Evolutionary conservation across 768 basidiomycete species (phyloP).

Genomic region (Asterophora lycoperdoides): DNA sequence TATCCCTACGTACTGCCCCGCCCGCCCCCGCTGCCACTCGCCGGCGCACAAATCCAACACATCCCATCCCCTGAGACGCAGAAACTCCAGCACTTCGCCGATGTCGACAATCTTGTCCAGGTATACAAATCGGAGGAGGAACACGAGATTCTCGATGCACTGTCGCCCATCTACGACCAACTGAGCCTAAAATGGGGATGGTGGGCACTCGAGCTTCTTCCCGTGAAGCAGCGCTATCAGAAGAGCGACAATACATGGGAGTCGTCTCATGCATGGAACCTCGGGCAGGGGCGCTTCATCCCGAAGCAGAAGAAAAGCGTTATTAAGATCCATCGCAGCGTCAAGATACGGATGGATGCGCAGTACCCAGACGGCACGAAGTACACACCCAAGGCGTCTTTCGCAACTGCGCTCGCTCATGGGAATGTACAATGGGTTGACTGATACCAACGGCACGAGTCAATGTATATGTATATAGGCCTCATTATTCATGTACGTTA

Average conservation of each 20-base stretch:
- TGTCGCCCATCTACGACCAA: constrained; percentile 58
- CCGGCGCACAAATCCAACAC: constrained; percentile 16
- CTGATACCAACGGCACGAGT: no score
- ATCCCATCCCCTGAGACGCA: constrained; percentile 13
- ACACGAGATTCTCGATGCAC: constrained; percentile 58
- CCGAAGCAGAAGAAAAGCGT: constrained; percentile 34
- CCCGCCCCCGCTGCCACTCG: constrained; percentile 24
- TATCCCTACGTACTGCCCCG: constrained; percentile 30
- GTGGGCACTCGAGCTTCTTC: constrained; percentile 68
- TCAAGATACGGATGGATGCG: constrained; percentile 52
- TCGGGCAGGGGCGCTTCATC: constrained; percentile 34
- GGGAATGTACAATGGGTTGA: constrained; percentile 16
- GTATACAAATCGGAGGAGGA: constrained; percentile 45
- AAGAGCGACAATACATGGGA: constrained; percentile 34
- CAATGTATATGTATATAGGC: no score
- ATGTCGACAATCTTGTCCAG: constrained; percentile 7
- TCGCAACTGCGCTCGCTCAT: constrained; percentile 3
- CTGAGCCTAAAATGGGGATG: constrained; percentile 42
- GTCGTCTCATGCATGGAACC: constrained; percentile 32
- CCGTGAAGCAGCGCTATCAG: constrained; percentile 38
- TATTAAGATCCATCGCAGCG: constrained; percentile 50
- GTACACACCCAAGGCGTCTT: constrained; percentile 23
- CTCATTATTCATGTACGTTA: no score
- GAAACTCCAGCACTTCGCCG: constrained; percentile 5
- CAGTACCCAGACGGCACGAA: constrained; percentile 32